These are phyloP conservation scores for Sarocladium oryzae DNA, from an alignment of 2,329 filamentous ascomycete genomes.

Conservation along the genomic window DNA sequence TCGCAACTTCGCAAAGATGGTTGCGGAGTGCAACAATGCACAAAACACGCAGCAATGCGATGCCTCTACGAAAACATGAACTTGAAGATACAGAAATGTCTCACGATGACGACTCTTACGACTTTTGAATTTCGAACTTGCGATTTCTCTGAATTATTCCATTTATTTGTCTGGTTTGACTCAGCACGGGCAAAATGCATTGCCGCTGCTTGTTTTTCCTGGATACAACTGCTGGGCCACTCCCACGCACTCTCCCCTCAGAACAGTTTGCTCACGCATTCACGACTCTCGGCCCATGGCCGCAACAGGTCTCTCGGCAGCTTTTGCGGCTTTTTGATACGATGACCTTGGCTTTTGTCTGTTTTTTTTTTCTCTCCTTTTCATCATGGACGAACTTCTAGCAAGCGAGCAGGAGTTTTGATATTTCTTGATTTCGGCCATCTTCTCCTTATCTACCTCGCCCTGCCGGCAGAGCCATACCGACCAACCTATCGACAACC, in stretches of 20 bases:
- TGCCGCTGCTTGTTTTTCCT: not conserved
- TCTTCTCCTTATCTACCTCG: not conserved
- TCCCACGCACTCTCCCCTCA: conserved; percentile 9
- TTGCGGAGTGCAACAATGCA: conserved; percentile 62
- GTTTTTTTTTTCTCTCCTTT: conserved; percentile 8
- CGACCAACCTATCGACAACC: not conserved
- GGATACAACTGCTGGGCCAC: conserved; percentile 3
- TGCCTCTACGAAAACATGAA: conserved; percentile 21
- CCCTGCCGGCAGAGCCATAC: conserved; percentile 8
- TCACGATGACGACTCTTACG: conserved; percentile 27
- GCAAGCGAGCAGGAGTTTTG: conserved; percentile 17
- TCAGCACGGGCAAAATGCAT: not conserved
- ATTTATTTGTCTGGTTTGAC: conserved; percentile 3
- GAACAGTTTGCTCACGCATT: conserved; percentile 8
- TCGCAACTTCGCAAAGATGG: conserved; percentile 85
- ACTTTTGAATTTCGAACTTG: conserved; percentile 6
- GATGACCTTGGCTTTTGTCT: not conserved
- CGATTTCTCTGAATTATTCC: conserved; percentile 7
- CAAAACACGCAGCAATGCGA: conserved; percentile 36
- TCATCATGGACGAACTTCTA: conserved; percentile 1
- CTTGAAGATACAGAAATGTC: conserved; percentile 29
- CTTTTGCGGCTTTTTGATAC: not conserved
- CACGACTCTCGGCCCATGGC: conserved; percentile 13
- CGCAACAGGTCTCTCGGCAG: conserved; percentile 11
- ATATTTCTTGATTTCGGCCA: conserved; percentile 2